phyloP scores from a whole-genome alignment of 495 filamentous ascomycete species.

The Beverwykella pulmonaria region DNA sequence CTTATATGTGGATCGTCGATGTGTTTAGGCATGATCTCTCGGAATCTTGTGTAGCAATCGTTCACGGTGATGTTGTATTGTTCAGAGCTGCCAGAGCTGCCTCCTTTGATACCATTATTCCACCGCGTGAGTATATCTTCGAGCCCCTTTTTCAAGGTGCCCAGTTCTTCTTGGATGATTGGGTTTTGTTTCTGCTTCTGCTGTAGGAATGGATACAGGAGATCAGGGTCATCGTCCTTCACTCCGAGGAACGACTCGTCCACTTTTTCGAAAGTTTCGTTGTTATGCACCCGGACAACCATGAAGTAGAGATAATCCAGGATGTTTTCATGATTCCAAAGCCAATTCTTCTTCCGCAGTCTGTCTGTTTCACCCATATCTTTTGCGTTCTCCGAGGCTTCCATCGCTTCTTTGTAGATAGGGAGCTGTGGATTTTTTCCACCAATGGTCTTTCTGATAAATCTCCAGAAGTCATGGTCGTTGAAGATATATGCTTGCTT shows the following conservation, averaged over 20 bases:
- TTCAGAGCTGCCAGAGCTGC: neutral
- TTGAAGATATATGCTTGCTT: slow-evolving; percentile 77
- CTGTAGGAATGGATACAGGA: slow-evolving; percentile 20
- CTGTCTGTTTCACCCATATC: slow-evolving; percentile 15
- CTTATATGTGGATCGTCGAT: neutral
- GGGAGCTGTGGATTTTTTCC: slow-evolving; percentile 36
- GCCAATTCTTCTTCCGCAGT: slow-evolving; percentile 40
- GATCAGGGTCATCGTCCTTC: slow-evolving; percentile 22
- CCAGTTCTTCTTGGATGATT: no score
- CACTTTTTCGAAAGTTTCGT: slow-evolving; percentile 54
- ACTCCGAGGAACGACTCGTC: slow-evolving; percentile 31
- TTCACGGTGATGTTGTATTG: slow-evolving; percentile 16
- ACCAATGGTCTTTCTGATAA: slow-evolving; percentile 42
- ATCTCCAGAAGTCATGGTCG: slow-evolving; percentile 56
- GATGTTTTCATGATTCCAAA: slow-evolving; percentile 57
- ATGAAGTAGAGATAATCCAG: slow-evolving; percentile 74
- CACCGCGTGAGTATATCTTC: neutral
- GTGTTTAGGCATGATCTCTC: neutral
- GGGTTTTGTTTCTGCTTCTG: no score
- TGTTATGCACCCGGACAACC: slow-evolving; percentile 57
- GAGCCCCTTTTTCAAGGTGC: no score
- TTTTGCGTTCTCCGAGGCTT: slow-evolving; percentile 8
- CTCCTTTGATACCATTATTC: neutral
- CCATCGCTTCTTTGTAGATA: slow-evolving; percentile 44
- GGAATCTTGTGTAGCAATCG: slow-evolving; percentile 17